Evolutionary conservation across 495 filamentous ascomycete genomes (phyloP).

Genomic region (Cladorrhinum samala): DNA sequence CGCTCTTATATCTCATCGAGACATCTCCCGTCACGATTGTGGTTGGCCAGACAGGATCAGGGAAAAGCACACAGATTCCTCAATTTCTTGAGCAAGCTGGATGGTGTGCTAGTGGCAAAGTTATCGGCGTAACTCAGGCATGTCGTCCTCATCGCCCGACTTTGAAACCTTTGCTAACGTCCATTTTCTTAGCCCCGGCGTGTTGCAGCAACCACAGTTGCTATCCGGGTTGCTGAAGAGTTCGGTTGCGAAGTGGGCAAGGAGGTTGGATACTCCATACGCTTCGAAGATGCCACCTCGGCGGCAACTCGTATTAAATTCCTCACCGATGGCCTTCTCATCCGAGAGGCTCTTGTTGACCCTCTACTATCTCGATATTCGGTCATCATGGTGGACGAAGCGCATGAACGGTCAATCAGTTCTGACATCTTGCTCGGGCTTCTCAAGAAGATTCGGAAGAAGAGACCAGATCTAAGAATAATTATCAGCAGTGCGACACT

Average conservation of each 20-base stretch:
- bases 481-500: conserved; percentile 92
- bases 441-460: conserved; percentile 87
- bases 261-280: conserved; percentile 93
- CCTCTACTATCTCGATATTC: conserved; percentile 89
- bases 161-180: not conserved
- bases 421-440: conserved; percentile 89
- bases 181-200: conserved; percentile 69
- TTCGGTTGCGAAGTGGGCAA: conserved; percentile 86
- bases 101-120: conserved; percentile 75
- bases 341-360: conserved; percentile 90
- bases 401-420: conserved; percentile 91
- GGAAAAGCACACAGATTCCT: conserved; percentile 85
- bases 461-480: conserved; percentile 76
- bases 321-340: conserved; percentile 88
- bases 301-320: conserved; percentile 88
- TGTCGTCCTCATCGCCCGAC: conserved; percentile 7
- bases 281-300: conserved; percentile 95
- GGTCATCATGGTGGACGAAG: conserved; percentile 98
- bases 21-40: conserved; percentile 76
- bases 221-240: conserved; percentile 85
- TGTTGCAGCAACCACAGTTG: conserved; percentile 90
- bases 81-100: conserved; percentile 84
- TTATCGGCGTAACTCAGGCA: conserved; percentile 90
- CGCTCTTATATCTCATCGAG: conserved; percentile 70
- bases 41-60: conserved; percentile 84